Conservation (phyloP, 148 eudicot species). For the Rhododendron mucronatum region DNA sequence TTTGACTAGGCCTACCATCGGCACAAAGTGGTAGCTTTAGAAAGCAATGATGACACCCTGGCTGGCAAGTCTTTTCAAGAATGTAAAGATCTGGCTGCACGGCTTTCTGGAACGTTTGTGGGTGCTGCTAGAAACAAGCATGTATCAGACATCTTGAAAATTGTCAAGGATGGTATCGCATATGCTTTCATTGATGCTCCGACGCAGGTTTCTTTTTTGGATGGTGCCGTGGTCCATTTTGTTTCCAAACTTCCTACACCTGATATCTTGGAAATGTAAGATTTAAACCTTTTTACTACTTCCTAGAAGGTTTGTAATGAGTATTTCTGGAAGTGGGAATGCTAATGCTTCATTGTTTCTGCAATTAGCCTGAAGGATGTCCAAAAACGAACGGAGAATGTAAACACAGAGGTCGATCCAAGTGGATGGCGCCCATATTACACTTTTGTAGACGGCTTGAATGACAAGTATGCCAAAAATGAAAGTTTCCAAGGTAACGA, state of each 20-base stretch:
- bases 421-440: conserved; percentile 90
- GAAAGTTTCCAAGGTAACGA: conserved; percentile 60
- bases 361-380: conserved; percentile 55
- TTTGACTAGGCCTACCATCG: conserved; percentile 67
- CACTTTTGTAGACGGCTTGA: conserved; percentile 55
- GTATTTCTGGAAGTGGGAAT: neutral
- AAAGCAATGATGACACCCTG: conserved; percentile 36
- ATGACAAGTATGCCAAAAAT: conserved; percentile 68
- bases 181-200: conserved; percentile 76
- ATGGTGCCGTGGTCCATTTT: conserved; percentile 63
- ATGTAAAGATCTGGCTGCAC: conserved; percentile 73
- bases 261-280: conserved; percentile 82
- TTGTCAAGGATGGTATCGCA: conserved; percentile 69
- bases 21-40: conserved; percentile 34
- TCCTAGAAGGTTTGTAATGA: neutral
- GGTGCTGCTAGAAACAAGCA: conserved; percentile 78
- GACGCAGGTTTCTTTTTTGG: conserved; percentile 63
- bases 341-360: conserved; percentile 12
- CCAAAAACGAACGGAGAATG: conserved; percentile 55
- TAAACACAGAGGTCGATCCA: conserved; percentile 82
- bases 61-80: conserved; percentile 55
- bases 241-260: conserved; percentile 66
- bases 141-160: conserved; percentile 62
- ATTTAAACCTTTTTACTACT: conserved; percentile 1
- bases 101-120: conserved; percentile 65